Base-by-base conservation (phyloP, 2,329 filamentous ascomycete genomes). In the Penicillium rolfsii region DNA sequence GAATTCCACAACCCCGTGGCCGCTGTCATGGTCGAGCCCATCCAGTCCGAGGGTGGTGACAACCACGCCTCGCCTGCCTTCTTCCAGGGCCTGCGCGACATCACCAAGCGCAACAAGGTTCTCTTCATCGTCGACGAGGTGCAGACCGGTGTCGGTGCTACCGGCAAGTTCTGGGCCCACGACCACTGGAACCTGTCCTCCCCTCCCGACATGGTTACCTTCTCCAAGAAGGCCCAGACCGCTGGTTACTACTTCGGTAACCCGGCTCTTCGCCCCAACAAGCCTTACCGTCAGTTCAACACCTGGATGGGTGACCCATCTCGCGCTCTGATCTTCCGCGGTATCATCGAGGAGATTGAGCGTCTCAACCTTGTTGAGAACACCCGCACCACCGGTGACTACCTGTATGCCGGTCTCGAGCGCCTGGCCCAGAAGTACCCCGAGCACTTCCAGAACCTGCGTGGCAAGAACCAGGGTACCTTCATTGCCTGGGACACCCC, bases 281-380 rank as follows among this genome's bases (percentile, higher is more conserved):
- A 93, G 84, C 90, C 93, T 5, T 97, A 96, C 83, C 89, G 93
- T 64, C 93, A 97, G 80, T 97, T 97, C 85, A 97, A 97, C 84
- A 97, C 92, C 52, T 97, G 93, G 93, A 96, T 97, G 89, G 93
- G 93, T 71, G 93, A 97, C 80, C 93, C 93, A 16, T 89, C 90
- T 14, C 88, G 91, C 62, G 91, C 90, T 16, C 81, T 97, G 62
- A 84, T 97, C 67, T 96, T 96, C 88, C 87, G 90, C 65, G 89
- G 87, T 72, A 96, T 97, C 79, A 86, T 94, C 73, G 80, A 90
- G 60, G 92, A 97, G 81, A 88, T 96, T 52, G 64, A 66, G 58
- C 64, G 64, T 54, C 82, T 91, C 59, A 85, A 89, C 71, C 84
- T 97, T n/a, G 91, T 97, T 55, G 82, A 86, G 73, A 84, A 92